Evolutionary conservation across 805 yeast species (phyloP).

Genomic region (Osmozyma mogii): DNA sequence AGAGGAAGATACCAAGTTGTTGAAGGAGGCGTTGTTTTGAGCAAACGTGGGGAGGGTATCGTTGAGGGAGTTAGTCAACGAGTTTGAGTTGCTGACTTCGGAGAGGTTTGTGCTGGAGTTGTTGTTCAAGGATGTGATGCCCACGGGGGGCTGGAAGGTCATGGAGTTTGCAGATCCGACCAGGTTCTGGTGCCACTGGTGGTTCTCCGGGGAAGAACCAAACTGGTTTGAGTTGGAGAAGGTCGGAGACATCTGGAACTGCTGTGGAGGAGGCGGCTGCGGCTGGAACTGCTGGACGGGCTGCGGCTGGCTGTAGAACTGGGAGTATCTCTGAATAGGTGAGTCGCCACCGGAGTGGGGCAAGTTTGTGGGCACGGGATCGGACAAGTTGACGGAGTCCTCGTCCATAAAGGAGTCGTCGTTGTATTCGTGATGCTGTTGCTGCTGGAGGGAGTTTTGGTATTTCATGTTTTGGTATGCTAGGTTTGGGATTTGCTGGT

Average conservation of each 20-base stretch:
- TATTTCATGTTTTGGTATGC: conserved; percentile 1
- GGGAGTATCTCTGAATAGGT: conserved; percentile 7
- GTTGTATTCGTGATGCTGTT: no score
- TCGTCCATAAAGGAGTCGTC: conserved; percentile 35
- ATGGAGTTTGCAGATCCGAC: conserved; percentile 25
- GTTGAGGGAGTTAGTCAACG: conserved; percentile 14
- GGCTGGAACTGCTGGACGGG: conserved; percentile 10
- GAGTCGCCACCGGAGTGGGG: conserved; percentile 4
- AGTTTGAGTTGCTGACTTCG: conserved; percentile 22
- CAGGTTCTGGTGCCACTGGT: conserved; percentile 24
- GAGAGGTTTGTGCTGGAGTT: conserved; percentile 32
- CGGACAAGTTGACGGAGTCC: conserved; percentile 20
- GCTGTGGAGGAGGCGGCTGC: no score
- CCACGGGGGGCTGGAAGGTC: conserved; percentile 32
- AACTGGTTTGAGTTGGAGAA: conserved; percentile 12
- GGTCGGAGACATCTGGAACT: conserved; percentile 19
- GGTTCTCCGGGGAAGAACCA: conserved; percentile 8
- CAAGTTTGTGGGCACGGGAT: conserved; percentile 4
- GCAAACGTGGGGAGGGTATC: background rate
- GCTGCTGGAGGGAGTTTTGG: conserved; percentile 1
- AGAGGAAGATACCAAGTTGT: no score
- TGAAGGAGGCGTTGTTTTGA: background rate
- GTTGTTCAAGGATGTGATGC: conserved; percentile 34
- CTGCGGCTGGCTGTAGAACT: conserved; percentile 2
- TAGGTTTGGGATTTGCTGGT: no score